A percentile compares a stretch with the other conserved stretches of the same genome.
phyloP scores from a whole-genome alignment of 2,329 filamentous ascomycete species.

The Fusarium anguioides region DNA sequence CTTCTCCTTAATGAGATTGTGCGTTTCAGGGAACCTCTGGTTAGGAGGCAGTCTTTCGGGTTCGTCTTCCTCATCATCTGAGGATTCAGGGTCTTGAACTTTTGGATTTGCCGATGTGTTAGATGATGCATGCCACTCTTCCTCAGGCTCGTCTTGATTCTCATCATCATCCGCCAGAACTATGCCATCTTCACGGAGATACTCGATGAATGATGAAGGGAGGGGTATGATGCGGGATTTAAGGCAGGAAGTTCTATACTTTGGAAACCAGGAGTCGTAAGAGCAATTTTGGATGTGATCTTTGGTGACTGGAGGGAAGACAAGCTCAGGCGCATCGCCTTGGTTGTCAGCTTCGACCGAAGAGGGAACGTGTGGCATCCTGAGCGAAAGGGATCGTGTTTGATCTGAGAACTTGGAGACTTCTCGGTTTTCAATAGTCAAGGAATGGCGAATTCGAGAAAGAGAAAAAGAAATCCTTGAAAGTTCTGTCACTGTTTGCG shows the following conservation, averaged over 20 bases:
- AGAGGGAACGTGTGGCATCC: conserved; percentile 52
- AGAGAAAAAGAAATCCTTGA: neutral
- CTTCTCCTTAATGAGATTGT: conserved; percentile 78
- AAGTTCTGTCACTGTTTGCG: neutral
- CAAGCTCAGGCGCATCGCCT: conserved; percentile 53
- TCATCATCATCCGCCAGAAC: conserved; percentile 78
- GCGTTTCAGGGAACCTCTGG: conserved; percentile 74
- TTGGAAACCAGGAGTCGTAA: conserved; percentile 90
- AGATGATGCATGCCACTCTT: conserved; percentile 58
- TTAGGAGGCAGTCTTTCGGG: conserved; percentile 59
- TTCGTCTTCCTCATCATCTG: conserved; percentile 61
- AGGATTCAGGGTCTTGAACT: conserved; percentile 58
- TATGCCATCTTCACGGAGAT: conserved; percentile 93
- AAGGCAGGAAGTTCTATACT: conserved; percentile 83
- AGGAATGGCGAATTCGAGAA: neutral
- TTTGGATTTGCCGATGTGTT: conserved; percentile 44
- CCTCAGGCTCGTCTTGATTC: conserved; percentile 66
- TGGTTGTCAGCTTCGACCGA: conserved; percentile 10
- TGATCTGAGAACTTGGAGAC: neutral
- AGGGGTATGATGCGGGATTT: conserved; percentile 88
- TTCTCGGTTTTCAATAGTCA: neutral
- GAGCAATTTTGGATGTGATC: conserved; percentile 94
- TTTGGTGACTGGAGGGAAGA: conserved; percentile 85
- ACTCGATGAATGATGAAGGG: conserved; percentile 79
- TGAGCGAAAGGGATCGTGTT: neutral